phyloP scores from a whole-genome alignment of 139 green algal species.

The Closterium sp. region DNA sequence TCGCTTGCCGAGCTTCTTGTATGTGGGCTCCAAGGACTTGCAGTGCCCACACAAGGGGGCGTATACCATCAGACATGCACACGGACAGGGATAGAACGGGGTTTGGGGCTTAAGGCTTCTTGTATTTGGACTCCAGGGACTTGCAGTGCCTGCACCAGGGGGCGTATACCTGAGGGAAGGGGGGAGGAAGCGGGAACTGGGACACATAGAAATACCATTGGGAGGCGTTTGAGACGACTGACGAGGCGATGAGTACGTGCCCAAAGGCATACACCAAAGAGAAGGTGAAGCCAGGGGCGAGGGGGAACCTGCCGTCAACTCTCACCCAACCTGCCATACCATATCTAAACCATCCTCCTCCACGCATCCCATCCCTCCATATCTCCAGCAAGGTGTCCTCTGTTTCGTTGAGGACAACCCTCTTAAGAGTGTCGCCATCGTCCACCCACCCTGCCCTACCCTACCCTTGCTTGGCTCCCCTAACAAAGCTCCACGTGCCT shows the following conservation, averaged over 20 bases:
- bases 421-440: too few species aligned
- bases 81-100: neutral
- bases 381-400: neutral
- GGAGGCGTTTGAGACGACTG: too few species aligned
- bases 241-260: too few species aligned
- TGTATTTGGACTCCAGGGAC: constrained; percentile 74
- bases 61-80: constrained; percentile 57
- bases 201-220: too few species aligned
- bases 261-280: too few species aligned
- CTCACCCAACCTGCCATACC: constrained; percentile 60
- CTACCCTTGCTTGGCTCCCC: neutral
- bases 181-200: too few species aligned
- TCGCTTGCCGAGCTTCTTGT: constrained; percentile 79
- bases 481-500: neutral
- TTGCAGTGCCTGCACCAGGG: constrained; percentile 90
- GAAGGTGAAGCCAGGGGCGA: too few species aligned
- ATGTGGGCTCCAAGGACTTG: constrained; percentile 78
- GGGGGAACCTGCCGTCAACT: too few species aligned
- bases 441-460: too few species aligned
- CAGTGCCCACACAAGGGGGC: constrained; percentile 88
- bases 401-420: too few species aligned
- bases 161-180: constrained; percentile 63
- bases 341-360: neutral
- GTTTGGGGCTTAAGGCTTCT: constrained; percentile 56
- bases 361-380: neutral